Base-by-base conservation (phyloP, 176 grass and related monocot species). In the Carex cristatella region DNA sequence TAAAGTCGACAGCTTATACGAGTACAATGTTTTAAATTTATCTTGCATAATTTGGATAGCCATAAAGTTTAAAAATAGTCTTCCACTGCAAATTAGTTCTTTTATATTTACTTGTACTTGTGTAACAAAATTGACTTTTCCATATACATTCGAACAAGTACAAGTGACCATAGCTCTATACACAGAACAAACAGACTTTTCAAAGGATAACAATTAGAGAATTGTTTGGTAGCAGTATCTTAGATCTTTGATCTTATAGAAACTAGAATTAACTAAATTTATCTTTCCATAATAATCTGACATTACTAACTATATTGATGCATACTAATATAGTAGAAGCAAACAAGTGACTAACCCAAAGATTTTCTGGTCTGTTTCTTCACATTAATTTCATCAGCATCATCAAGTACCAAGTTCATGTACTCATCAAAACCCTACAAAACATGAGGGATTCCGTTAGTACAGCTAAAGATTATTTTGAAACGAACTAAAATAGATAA, bases 361-460 rank as follows among this genome's bases (percentile, higher is more conserved):
- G 87, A 37, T 79, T 98, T 98, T 78, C 86, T 95, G 18, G 89
- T 93, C 56, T 93, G 88, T 71, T 98, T 98, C 84, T 94, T 97
- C 44, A 94, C 53, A 61, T 97, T 93, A 70, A 93, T 84, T 88
- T 97, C 93, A 83, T 98, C 95, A 15, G 93, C 95, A 83, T 98
- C 95, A 48, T 98, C 96, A 0, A 98, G 93, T 57, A 98, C 96
- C 85, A 95, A 84, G 70, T 98, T 98, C 96, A 98, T 98, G 87
- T 98, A 98, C 88, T 98, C 93, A 28, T 98, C 93, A 86, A 98
- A 98, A 16, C 91, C 93, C 95, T 98, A 84, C 79, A 85, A 79
- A 79, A 79, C 30, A 80, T 28, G 14, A 61, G 32, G 55, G 4
- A 27, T 23, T 48, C 51, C 27, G 23, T 46, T 72, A 72, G 16